These are phyloP conservation scores for Incumbomyces delicatus DNA, from an alignment of 2,329 filamentous ascomycete species.

Conservation along the genomic window DNA sequence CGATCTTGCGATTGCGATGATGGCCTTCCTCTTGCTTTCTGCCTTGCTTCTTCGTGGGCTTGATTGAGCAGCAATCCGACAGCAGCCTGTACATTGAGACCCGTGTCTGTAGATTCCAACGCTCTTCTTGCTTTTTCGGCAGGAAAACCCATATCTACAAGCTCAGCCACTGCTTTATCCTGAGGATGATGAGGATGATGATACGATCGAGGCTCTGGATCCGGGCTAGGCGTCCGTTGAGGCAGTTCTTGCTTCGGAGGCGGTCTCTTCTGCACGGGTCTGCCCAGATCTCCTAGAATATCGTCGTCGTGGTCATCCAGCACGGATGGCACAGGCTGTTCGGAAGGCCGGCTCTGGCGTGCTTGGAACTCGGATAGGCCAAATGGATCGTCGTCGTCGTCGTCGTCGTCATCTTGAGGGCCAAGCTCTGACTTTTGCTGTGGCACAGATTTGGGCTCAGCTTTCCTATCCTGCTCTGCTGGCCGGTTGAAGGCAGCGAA, in stretches of 20 bases:
- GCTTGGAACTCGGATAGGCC: slow-evolving; percentile 58
- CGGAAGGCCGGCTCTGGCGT: slow-evolving; percentile 36
- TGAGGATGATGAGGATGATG: slow-evolving; percentile 44
- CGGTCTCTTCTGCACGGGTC: slow-evolving; percentile 46
- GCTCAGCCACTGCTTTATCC: slow-evolving; percentile 72
- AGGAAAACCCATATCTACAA: slow-evolving; percentile 92
- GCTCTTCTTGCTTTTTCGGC: slow-evolving; percentile 73
- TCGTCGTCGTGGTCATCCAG: slow-evolving; percentile 48
- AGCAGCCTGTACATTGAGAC: slow-evolving; percentile 72
- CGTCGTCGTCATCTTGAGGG: slow-evolving; percentile 36
- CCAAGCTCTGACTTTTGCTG: slow-evolving; percentile 23
- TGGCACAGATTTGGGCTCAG: slow-evolving; percentile 9
- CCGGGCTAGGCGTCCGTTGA: slow-evolving; percentile 18
- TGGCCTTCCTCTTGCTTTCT: slow-evolving; percentile 44
- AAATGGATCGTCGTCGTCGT: slow-evolving; percentile 77
- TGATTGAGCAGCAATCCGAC: slow-evolving; percentile 85
- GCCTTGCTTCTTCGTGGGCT: slow-evolving; percentile 73
- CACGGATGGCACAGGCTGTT: slow-evolving; percentile 33
- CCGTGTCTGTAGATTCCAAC: slow-evolving; percentile 67
- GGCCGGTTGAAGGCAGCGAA: slow-evolving; percentile 49
- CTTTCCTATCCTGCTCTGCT: slow-evolving; percentile 6
- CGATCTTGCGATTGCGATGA: slow-evolving; percentile 9
- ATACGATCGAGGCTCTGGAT: slow-evolving; percentile 12
- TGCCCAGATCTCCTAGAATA: slow-evolving; percentile 51
- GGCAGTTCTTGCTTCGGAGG: slow-evolving; percentile 18